phyloP scores from a whole-genome alignment of 805 yeast species.

The Wickerhamomyces alni region DNA sequence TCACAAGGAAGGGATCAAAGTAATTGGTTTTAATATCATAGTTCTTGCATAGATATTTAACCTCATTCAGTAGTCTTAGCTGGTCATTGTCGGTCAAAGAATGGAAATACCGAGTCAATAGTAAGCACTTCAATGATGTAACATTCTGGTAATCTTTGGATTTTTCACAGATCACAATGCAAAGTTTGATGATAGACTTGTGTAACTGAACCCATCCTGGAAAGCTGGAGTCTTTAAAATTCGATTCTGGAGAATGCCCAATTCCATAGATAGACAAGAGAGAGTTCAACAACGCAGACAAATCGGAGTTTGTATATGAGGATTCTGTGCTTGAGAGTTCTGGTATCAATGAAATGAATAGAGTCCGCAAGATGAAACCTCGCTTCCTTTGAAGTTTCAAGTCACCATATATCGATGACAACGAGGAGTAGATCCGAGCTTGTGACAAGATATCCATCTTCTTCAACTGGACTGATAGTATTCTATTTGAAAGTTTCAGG shows the following conservation, averaged over 20 bases:
- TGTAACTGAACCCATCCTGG: constrained; percentile 54
- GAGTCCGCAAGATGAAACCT: constrained; percentile 60
- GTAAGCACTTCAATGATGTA: constrained; percentile 41
- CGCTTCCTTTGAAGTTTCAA: constrained; percentile 62
- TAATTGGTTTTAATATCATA: constrained; percentile 34
- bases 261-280: constrained; percentile 53
- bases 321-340: constrained; percentile 19
- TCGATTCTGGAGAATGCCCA: constrained; percentile 30
- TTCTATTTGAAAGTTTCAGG: constrained; percentile 38
- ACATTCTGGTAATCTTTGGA: constrained; percentile 40
- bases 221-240: constrained; percentile 20
- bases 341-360: constrained; percentile 48
- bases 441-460: constrained; percentile 47
- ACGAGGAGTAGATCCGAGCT: constrained; percentile 54
- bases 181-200: constrained; percentile 45
- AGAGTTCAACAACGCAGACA: constrained; percentile 39
- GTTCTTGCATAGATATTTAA: constrained; percentile 25
- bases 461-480: constrained; percentile 39
- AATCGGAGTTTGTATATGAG: constrained; percentile 19
- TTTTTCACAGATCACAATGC: constrained; percentile 48
- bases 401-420: constrained; percentile 58
- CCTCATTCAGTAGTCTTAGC: constrained; percentile 26
- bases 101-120: constrained; percentile 51
- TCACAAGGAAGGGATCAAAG: constrained; percentile 69
- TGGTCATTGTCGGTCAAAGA: constrained; percentile 58